Evolutionary conservation across 1,284 basidiomycete species (phyloP), one percentile per base, ranked within the genome.

Genomic region (Puccinia polysora): DNA sequence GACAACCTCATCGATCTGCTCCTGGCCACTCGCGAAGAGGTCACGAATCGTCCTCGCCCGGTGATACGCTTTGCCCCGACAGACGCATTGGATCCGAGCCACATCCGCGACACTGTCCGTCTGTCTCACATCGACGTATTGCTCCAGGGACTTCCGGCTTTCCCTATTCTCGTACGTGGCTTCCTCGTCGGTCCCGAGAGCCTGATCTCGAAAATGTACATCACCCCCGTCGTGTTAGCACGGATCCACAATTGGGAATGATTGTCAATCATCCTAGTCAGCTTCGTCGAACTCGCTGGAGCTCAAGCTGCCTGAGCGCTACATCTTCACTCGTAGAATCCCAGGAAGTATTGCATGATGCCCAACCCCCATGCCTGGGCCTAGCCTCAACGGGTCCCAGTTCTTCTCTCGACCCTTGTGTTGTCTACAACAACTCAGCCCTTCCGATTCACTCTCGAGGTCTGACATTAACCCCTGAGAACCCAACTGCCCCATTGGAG

Each of bases 301-400:
- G 60, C 60, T 63, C 60, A 63, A 28, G 47, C 32, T 14, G 40
- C n/a, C n/a, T 45, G n/a, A 45, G n/a, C 40, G n/a, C 40, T 45
- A 10, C 40, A 45, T n/a, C 40, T 10, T 45, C 40, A 45, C n/a
- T n/a, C n/a, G 10, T 45, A n/a, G 40, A 45, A 10, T 45, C 40
- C 40, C 10, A 45, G n/a, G n/a, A n/a, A 45, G 10, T n/a, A 10
- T n/a, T n/a, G 10, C n/a, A 10, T 45, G 40, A 45, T 45, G n/a
- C 10, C n/a, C 40, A 45, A 45, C n/a, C 40, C 40, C n/a, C 40
- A n/a, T n/a, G n/a, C n/a, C n/a, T 45, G 10, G 40, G 40, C n/a
- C 40, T 10, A 45, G n/a, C n/a, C 40, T 45, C 40, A 45, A 45
- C 10, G n/a, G n/a, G 10, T 45, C 40, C n/a, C n/a, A 10, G n/a